Conservation (phyloP, 345 rosid species). For the Brassica napus region Da-Ae NC_063451.1:13675501-13676000, state of each 20-base stretch:
- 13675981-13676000: constrained; percentile 64
- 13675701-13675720: not conserved
- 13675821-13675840: constrained; percentile 70
- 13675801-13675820: constrained; percentile 80
- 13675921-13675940: constrained; percentile 49
- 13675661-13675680: constrained; percentile 94
- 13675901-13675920: not conserved
- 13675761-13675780: constrained; percentile 54
- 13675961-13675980: constrained; percentile 39
- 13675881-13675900: constrained; percentile 1
- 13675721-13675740: not conserved
- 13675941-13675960: constrained; percentile 62
- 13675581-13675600: constrained; percentile 46
- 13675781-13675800: constrained; percentile 73
- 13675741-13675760: constrained; percentile 12
- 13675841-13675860: constrained; percentile 71
- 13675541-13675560: not conserved
- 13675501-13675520: constrained; percentile 60
- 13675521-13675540: not conserved
- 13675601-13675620: constrained; percentile 96
- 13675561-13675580: not conserved
- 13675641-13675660: constrained; percentile 84
- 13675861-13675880: not conserved
- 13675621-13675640: constrained; percentile 94
- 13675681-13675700: constrained; percentile 57